Conservation (phyloP, 208 protist species). For the Acanthamoeba healyi region DNA sequence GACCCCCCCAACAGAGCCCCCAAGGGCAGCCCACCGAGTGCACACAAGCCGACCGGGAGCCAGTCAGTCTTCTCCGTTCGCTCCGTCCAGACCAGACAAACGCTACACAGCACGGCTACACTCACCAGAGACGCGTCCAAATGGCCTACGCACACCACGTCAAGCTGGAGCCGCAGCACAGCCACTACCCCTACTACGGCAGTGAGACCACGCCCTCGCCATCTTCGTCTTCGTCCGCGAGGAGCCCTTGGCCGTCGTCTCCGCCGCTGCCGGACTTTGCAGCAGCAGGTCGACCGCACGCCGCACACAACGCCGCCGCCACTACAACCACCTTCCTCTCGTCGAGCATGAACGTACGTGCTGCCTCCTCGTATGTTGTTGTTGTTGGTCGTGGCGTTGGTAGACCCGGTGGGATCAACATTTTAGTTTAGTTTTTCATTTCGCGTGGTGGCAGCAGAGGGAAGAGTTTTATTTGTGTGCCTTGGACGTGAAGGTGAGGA, state of each 20-base stretch:
- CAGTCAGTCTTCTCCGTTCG: too few relatives aligned
- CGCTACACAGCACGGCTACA: not conserved
- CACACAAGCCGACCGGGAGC: too few relatives aligned
- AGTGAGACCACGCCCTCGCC: not conserved
- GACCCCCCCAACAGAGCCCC: too few relatives aligned
- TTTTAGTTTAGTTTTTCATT: too few relatives aligned
- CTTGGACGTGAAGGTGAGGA: too few relatives aligned
- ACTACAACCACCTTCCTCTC: not conserved
- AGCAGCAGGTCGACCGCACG: too few relatives aligned
- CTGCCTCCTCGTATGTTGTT: not conserved
- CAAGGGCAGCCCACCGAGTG: too few relatives aligned
- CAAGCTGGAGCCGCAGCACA: not conserved
- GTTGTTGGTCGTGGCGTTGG: not conserved
- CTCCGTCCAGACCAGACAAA: not conserved
- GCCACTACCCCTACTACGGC: not conserved
- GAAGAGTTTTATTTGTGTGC: too few relatives aligned
- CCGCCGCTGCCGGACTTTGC: not conserved
- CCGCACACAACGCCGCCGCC: not conserved
- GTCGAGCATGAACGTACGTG: constrained; percentile 49
- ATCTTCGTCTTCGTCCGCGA: too few relatives aligned
- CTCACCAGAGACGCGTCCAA: not conserved
- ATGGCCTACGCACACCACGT: not conserved
- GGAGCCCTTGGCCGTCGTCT: not conserved
- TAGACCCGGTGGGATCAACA: too few relatives aligned
- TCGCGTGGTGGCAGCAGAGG: too few relatives aligned